Evolutionary conservation across 495 filamentous ascomycete species (phyloP).

Genomic region (Xylaria telfairii): DNA sequence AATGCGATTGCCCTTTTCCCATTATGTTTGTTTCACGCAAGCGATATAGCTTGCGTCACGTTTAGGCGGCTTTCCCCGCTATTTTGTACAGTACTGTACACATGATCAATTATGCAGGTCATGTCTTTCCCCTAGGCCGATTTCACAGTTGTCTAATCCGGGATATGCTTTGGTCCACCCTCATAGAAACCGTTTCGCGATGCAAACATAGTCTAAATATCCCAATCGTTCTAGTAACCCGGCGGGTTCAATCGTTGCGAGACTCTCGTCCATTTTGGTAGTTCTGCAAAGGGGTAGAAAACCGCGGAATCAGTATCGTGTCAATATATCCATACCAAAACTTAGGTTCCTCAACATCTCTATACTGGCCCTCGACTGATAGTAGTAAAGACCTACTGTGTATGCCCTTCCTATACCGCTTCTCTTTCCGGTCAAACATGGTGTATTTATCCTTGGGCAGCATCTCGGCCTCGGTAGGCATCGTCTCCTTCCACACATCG

Average conservation of each 20-base stretch:
- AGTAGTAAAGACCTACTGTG: conserved; percentile 75
- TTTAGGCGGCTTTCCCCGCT: conserved; percentile 1
- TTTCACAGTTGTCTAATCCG: conserved; percentile 11
- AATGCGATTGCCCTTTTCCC: background rate
- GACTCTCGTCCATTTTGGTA: conserved; percentile 96
- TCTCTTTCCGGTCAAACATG: conserved; percentile 95
- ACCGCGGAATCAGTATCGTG: conserved; percentile 30
- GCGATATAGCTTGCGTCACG: conserved; percentile 7
- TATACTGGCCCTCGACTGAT: background rate
- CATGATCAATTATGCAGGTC: conserved; percentile 7
- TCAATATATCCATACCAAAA: conserved; percentile 1
- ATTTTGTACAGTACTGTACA: conserved; percentile 29
- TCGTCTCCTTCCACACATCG: conserved; percentile 88
- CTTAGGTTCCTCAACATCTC: background rate
- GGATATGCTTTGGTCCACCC: background rate
- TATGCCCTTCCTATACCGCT: conserved; percentile 92
- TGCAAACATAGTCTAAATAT: background rate
- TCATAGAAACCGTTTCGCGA: background rate
- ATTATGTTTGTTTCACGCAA: conserved; percentile 1
- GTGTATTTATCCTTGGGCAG: conserved; percentile 96
- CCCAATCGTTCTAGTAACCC: conserved; percentile 69
- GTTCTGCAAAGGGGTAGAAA: conserved; percentile 57
- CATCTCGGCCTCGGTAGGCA: conserved; percentile 98
- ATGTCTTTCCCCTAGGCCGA: background rate
- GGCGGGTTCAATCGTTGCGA: conserved; percentile 92